Conservation (phyloP, 2,329 filamentous ascomycete species). For the Colletotrichum godetiae region DNA sequence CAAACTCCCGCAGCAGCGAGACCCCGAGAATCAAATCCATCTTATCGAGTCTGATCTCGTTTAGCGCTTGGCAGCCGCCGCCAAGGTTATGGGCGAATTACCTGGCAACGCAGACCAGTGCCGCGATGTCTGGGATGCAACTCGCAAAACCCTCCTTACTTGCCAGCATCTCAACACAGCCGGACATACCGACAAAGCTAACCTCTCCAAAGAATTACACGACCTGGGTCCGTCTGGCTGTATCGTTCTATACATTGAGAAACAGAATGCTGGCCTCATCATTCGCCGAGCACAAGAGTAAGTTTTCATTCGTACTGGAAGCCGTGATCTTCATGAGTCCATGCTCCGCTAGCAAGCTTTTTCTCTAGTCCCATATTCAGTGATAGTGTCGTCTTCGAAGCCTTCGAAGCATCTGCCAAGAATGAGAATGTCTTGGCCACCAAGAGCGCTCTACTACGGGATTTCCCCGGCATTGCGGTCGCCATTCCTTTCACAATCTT, state of each 20-base stretch:
- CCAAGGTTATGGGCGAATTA: slow-evolving; percentile 5
- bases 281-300: slow-evolving; percentile 43
- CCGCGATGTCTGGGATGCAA: neutral
- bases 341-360: neutral
- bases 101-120: neutral
- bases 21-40: slow-evolving; percentile 11
- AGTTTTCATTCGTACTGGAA: slow-evolving; percentile 26
- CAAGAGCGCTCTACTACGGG: slow-evolving; percentile 64
- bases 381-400: slow-evolving; percentile 57
- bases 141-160: slow-evolving; percentile 10
- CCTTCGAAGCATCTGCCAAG: slow-evolving; percentile 68
- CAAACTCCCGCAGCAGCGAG: slow-evolving; percentile 22
- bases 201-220: slow-evolving; percentile 1
- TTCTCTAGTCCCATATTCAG: slow-evolving; percentile 39
- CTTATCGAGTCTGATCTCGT: slow-evolving; percentile 16
- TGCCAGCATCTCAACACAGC: slow-evolving; percentile 13
- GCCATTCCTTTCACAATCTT: slow-evolving; percentile 52
- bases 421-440: slow-evolving; percentile 64
- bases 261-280: slow-evolving; percentile 47
- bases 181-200: slow-evolving; percentile 20
- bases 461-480: slow-evolving; percentile 68
- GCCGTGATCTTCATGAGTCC: neutral
- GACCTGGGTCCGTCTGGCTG: neutral
- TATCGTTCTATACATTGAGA: slow-evolving; percentile 29
- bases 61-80: slow-evolving; percentile 8